phyloP scores from a whole-genome alignment of 2,329 filamentous ascomycete species.

The Penicillium crustosum region DNA sequence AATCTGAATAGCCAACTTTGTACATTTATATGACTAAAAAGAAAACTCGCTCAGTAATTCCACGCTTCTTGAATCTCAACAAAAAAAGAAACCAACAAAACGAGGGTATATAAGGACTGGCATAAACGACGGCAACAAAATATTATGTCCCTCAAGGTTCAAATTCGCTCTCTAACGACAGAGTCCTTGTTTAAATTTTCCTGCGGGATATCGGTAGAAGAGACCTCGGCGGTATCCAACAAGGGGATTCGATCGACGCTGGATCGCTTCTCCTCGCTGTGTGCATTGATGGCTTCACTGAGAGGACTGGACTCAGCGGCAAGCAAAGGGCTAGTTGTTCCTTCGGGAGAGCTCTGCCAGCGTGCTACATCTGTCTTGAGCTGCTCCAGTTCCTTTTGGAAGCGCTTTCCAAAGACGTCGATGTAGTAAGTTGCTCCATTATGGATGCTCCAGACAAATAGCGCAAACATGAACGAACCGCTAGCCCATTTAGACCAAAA shows the following conservation, averaged over 20 bases:
- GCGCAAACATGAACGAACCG: constrained; percentile 68
- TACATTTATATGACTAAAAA: background rate
- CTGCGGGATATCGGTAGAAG: constrained; percentile 29
- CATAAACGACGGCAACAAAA: background rate
- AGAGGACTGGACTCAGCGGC: constrained; percentile 25
- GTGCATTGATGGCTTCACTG: constrained; percentile 23
- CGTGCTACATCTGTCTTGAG: constrained; percentile 85
- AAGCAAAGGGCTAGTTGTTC: constrained; percentile 31
- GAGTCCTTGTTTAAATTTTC: constrained; percentile 8
- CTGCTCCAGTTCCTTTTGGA: constrained; percentile 92
- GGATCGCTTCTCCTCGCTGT: constrained; percentile 22
- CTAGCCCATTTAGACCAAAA: constrained; percentile 85
- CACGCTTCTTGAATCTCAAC: background rate
- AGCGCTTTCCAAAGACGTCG: constrained; percentile 92
- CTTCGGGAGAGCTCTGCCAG: constrained; percentile 63
- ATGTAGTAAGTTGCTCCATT: constrained; percentile 98
- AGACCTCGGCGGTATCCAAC: constrained; percentile 31
- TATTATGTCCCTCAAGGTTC: constrained; percentile 4
- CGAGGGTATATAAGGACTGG: constrained; percentile 7
- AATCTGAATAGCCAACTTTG: background rate
- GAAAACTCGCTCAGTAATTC: background rate
- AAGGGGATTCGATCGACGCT: constrained; percentile 39
- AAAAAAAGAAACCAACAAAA: background rate
- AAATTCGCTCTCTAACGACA: constrained; percentile 29
- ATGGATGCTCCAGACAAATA: constrained; percentile 96